Base-by-base conservation (phyloP, 768 basidiomycete species). In the Amanita rimosa region DNA sequence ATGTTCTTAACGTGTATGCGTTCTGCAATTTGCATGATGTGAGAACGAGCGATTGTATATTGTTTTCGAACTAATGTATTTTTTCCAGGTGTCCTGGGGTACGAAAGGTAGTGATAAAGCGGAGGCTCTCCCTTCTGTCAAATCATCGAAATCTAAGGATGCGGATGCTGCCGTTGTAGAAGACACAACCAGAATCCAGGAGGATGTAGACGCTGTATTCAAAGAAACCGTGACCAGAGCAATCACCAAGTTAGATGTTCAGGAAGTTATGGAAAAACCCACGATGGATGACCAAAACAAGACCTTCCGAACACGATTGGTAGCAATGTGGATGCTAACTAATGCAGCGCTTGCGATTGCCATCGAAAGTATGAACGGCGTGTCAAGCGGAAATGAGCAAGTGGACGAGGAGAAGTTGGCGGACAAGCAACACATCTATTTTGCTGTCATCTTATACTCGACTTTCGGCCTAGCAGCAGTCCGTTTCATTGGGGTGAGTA, bases 1-100 rank as follows among this genome's bases (percentile, higher is more conserved):
- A 96, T 62, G 84, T 98, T 39, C 76, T 95, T 57, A 95, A 95
- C 65, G 88, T 94, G 33, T 97, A 97, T 62, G 93, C 94, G 0
- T 97, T 97, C 73, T 96, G 92, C 67, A 96, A 96, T 67, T 69
- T 96, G 65, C 91, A 91, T 62, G 92, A 93, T 64, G 87, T 87
- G 53, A 40, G 74, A 31, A 63, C 19, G 35, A 2, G 43, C 44
- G 48, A 21, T 38, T 29, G 40, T 24, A 31, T 48, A 17, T 27
- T 24, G 14, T 26, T 24, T 49, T 37, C 22, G 13, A 40, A 24
- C 29, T 31, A 35, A 39, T 26, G 53, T n/a, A n/a, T 17, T 37
- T 36, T 26, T 31, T 47, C 53, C 17, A 85, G 78, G 85, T 90
- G 16, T 88, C 85, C 11, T 94, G 93, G 92, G 92, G 92, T 66